Conservation (phyloP, 139 green algal species). For the Chlamydomonas sp. region DNA sequence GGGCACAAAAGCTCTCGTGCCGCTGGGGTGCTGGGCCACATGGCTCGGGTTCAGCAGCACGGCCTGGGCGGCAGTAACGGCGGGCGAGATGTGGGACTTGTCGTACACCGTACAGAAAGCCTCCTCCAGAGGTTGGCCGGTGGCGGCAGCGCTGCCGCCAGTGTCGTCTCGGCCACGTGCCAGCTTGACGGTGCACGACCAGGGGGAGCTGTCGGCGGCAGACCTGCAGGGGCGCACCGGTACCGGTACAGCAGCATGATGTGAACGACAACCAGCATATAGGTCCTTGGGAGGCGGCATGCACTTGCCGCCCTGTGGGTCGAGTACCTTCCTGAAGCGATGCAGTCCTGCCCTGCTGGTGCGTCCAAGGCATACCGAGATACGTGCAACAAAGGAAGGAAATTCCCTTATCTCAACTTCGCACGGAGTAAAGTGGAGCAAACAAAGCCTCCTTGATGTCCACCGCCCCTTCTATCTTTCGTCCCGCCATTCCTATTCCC, state of each 20-base stretch:
- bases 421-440: no score
- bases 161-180: neutral
- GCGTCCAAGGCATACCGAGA: no score
- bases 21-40: neutral
- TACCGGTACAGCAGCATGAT: neutral
- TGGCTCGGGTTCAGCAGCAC: constrained; percentile 3
- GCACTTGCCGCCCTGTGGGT: no score
- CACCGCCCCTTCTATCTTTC: no score
- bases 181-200: constrained; percentile 5
- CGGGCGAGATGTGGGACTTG: neutral
- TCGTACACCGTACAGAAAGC: neutral
- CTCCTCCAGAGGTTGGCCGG: neutral
- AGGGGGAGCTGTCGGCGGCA: neutral
- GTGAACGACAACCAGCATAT: neutral
- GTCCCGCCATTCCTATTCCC: neutral
- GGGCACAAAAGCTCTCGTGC: neutral
- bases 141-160: neutral
- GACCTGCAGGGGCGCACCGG: neutral
- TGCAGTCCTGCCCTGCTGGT: no score
- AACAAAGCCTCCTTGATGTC: no score
- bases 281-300: no score
- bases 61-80: neutral
- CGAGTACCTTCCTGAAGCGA: no score
- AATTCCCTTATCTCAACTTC: no score
- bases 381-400: no score